These are phyloP conservation scores for Fraxinus sp. DNA, from an alignment of 305 asterid species.

Conservation along the genomic window DNA sequence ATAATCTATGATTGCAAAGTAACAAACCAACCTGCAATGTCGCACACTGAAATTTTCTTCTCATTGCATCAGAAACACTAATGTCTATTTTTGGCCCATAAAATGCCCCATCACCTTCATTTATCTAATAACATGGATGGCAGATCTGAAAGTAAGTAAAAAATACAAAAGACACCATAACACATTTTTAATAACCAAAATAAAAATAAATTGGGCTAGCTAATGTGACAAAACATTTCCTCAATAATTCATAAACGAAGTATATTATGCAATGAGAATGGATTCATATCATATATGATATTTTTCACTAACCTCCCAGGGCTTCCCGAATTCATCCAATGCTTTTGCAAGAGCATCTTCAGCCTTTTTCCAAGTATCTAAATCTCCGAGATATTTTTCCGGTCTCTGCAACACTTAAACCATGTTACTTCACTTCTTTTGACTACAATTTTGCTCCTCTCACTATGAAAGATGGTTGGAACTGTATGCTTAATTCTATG, in stretches of 20 bases:
- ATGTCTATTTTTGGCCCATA: conserved; percentile 98
- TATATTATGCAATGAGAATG: not conserved
- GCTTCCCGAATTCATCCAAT: conserved; percentile 79
- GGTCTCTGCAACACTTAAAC: conserved; percentile 72
- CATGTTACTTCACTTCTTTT: conserved; percentile 1
- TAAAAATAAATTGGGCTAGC: conserved; percentile 9
- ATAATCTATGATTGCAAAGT: not conserved
- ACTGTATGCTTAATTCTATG: not conserved
- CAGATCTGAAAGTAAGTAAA: conserved; percentile 23
- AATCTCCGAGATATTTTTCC: conserved; percentile 82
- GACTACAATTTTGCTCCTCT: not conserved
- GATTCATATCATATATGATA: not conserved
- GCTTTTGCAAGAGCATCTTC: conserved; percentile 91
- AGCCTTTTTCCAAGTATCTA: conserved; percentile 82
- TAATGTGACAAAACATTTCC: not conserved
- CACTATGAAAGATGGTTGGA: not conserved
- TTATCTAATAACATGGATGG: conserved; percentile 47
- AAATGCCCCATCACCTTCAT: conserved; percentile 98
- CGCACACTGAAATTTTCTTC: conserved; percentile 95
- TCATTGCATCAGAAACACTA: conserved; percentile 95
- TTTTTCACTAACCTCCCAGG: conserved; percentile 75
- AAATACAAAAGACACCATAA: not conserved
- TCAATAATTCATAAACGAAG: not conserved
- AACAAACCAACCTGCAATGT: conserved; percentile 73
- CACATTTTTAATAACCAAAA: conserved; percentile 1